Conservation (phyloP, 1,139 yeast genomes). For the Torulaspora pretoriensis region DNA sequence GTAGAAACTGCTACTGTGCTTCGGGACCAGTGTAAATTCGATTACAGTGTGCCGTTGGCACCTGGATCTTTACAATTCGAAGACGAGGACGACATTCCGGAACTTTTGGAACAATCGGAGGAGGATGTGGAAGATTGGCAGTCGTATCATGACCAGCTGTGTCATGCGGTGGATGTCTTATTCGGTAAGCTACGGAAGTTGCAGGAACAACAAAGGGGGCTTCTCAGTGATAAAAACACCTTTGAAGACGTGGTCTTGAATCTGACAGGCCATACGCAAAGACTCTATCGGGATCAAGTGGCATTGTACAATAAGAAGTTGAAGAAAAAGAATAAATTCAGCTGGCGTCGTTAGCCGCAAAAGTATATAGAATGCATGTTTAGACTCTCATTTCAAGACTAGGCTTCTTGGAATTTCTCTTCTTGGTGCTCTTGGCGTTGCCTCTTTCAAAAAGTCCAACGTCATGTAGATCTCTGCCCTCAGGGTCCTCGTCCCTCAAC, state of each 20-base stretch:
- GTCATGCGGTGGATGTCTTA: slow-evolving; percentile 27
- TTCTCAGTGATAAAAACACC: slow-evolving; percentile 29
- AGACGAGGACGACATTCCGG: slow-evolving; percentile 21
- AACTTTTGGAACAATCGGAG: slow-evolving; percentile 12
- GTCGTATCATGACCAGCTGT: slow-evolving; percentile 28
- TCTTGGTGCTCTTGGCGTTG: slow-evolving; percentile 38
- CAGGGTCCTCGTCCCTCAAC: slow-evolving; percentile 82
- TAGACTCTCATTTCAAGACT: slow-evolving; percentile 40
- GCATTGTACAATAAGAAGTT: slow-evolving; percentile 29
- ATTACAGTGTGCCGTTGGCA: slow-evolving; percentile 20
- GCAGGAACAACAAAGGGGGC: slow-evolving; percentile 19
- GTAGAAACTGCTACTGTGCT: slow-evolving; percentile 13
- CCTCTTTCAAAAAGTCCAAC: slow-evolving; percentile 47
- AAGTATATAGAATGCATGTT: slow-evolving; percentile 2
- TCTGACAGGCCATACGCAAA: slow-evolving; percentile 36
- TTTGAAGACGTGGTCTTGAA: slow-evolving; percentile 35
- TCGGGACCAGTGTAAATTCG: slow-evolving; percentile 21
- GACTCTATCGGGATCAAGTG: slow-evolving; percentile 34
- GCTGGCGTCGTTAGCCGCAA: slow-evolving; percentile 18
- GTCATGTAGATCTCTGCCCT: slow-evolving; percentile 67
- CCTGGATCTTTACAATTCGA: slow-evolving; percentile 19
- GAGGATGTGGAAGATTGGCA: slow-evolving; percentile 13
- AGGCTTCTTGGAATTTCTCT: slow-evolving; percentile 53
- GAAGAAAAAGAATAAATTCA: slow-evolving; percentile 21
- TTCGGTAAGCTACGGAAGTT: slow-evolving; percentile 21